Percentiles rank a stretch among this genome's conserved stretches.
Conservation (phyloP, 192 early-diverging fungal species). For the Linderina pennispora region DNA sequence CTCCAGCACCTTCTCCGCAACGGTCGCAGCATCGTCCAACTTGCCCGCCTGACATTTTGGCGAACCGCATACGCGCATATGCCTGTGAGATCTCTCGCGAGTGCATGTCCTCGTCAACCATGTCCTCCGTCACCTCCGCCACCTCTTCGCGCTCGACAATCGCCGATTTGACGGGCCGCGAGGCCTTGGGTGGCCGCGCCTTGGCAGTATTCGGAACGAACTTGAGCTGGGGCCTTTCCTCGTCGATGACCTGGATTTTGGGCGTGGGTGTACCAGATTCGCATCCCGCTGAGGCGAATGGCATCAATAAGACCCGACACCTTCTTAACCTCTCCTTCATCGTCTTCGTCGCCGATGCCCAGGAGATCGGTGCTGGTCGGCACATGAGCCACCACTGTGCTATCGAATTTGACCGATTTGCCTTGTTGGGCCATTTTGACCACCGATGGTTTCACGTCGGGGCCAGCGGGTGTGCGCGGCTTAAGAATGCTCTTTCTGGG, state of each 20-base stretch:
- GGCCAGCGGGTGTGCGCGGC: neutral
- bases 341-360: conserved; percentile 12
- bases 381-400: conserved; percentile 2
- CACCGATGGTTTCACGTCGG: neutral
- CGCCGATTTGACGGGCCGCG: conserved; percentile 15
- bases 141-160: conserved; percentile 21
- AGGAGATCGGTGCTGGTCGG: conserved; percentile 10
- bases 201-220: conserved; percentile 19
- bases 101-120: conserved; percentile 33
- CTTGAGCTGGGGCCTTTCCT: neutral
- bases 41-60: conserved; percentile 16
- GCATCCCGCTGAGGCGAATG: too few species aligned
- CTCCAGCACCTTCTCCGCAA: conserved; percentile 26
- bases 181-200: conserved; percentile 2
- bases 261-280: too few species aligned
- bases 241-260: conserved; percentile 1
- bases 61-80: conserved; percentile 25
- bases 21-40: conserved; percentile 20
- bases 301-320: too few species aligned
- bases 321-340: conserved; percentile 6
- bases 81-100: conserved; percentile 38
- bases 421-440: neutral
- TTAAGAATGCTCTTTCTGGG: conserved; percentile 24
- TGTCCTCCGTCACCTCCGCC: conserved; percentile 3
- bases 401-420: conserved; percentile 26